Conservation (phyloP, 2,329 filamentous ascomycete species). For the Alternaria atra region DNA sequence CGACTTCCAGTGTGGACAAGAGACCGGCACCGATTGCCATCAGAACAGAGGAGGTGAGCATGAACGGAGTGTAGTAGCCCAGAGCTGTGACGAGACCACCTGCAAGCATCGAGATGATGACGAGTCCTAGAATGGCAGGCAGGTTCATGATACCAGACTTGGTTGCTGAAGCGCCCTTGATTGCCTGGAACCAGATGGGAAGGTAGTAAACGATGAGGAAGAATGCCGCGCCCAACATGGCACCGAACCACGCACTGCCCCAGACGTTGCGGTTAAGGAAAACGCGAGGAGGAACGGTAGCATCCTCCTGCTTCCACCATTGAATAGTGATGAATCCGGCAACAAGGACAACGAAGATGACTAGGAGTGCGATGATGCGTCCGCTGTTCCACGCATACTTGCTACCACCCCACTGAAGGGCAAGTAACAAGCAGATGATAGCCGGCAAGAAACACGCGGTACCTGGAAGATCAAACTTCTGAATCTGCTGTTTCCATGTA, state of each 20-base stretch:
- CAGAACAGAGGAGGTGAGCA: conserved; percentile 53
- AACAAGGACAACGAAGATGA: conserved; percentile 56
- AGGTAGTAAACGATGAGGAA: conserved; percentile 58
- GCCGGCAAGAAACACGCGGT: conserved; percentile 56
- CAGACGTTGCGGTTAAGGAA: conserved; percentile 57
- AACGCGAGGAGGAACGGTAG: conserved; percentile 58
- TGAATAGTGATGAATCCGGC: conserved; percentile 55
- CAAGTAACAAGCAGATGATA: conserved; percentile 60
- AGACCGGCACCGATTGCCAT: conserved; percentile 59
- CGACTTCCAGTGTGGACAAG: conserved; percentile 53
- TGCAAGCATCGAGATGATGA: conserved; percentile 54
- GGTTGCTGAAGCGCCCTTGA: conserved; percentile 57
- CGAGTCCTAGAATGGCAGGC: conserved; percentile 57
- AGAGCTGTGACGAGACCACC: conserved; percentile 52
- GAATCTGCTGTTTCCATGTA: conserved; percentile 51
- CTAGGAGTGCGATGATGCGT: conserved; percentile 58
- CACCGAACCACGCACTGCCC: conserved; percentile 53
- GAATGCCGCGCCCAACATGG: conserved; percentile 55
- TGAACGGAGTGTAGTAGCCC: conserved; percentile 62
- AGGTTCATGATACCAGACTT: conserved; percentile 61
- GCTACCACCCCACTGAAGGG: conserved; percentile 61
- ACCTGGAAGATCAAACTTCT: conserved; percentile 59
- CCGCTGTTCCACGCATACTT: conserved; percentile 57
- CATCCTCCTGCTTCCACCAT: conserved; percentile 55
- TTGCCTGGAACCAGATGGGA: conserved; percentile 60